A percentile compares a stretch with the other conserved stretches of the same genome.
phyloP scores from a whole-genome alignment of 352 stramenopile species.

The Elongisporangium prolatum region DNA sequence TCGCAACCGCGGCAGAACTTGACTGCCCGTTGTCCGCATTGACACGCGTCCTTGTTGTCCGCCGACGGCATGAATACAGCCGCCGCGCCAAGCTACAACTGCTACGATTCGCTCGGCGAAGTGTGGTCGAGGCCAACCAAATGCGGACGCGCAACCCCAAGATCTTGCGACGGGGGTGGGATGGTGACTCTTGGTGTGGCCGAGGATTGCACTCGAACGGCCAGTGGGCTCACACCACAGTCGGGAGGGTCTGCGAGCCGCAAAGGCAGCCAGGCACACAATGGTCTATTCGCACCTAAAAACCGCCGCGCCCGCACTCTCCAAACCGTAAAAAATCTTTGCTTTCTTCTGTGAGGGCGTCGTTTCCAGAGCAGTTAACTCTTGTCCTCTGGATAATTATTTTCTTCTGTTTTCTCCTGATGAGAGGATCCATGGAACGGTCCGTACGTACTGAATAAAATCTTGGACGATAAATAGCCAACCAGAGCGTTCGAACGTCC shows the following conservation, averaged over 20 bases:
- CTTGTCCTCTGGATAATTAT: neutral
- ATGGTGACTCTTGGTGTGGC: neutral
- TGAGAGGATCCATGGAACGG: neutral
- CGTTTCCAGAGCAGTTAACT: neutral
- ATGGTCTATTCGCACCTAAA: neutral
- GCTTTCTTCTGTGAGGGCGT: neutral
- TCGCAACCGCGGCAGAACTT: slow-evolving; percentile 23
- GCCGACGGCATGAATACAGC: neutral
- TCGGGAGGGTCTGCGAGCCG: neutral
- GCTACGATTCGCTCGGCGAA: neutral
- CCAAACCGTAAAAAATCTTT: neutral
- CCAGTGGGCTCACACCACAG: neutral
- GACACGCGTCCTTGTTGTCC: slow-evolving; percentile 10
- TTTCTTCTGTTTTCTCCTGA: neutral
- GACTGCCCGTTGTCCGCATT: slow-evolving; percentile 14
- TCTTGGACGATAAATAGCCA: neutral
- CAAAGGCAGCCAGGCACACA: neutral
- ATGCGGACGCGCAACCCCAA: neutral
- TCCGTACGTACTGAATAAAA: neutral
- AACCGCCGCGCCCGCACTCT: neutral
- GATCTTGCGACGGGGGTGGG: neutral
- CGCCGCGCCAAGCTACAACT: neutral
- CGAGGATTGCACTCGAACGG: neutral
- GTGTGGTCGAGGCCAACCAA: neutral
- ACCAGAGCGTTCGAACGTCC: neutral